Evolutionary conservation across 2,329 filamentous ascomycete species (phyloP), one percentile per base, ranked within the genome.

Genomic region (Aspergillus fijiensis): DNA sequence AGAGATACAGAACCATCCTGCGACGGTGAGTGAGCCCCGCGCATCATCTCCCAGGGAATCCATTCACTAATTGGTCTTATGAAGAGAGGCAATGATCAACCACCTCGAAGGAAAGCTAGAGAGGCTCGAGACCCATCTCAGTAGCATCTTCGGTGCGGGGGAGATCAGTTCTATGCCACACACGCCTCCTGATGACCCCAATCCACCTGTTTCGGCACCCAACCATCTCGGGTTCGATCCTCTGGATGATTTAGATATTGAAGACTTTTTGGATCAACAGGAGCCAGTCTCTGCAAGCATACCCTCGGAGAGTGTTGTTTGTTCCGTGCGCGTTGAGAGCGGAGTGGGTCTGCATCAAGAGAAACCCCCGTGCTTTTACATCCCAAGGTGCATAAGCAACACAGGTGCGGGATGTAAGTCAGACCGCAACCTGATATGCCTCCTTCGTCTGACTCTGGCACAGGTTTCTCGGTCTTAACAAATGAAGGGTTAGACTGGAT

Each of bases 81-180:
- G 11, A 49, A 52, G 27, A 31, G 55, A 64, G 60, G 31, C 63
- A 45, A 64, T 65, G 63, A 61, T 65, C 35, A 60, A 64, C 25
- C 62, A 63, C 29, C 54, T 65, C 25, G 63, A 65, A 53, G 55
- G 60, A 9, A 64, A 60, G 19, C 62, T 65, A 23, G 62, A 62
- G 51, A 53, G 62, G 11, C 58, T 65, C 56, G 63, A 65, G 23
- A 52, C 58, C 39, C 63, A 52, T 10, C 45, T 65, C 42, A 56
- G 61, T 10, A 57, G 49, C 12, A 48, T 65, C 2, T 62, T 65
- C 33, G 53, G 55, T 25, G 42, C 64, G 11, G 19, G 19, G 10
- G 45, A 55, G 3, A 49, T 45, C 31, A 45, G 12, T 12, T n/a
- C 35, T 10, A 12, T 19, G 29, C 31, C n/a, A 11, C n/a, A 48